A percentile compares a stretch with the other conserved stretches of the same genome.
These are phyloP conservation scores for Dioscorea alata DNA, from an alignment of 106 monocot genomes.

Conservation along the genomic window DNA sequence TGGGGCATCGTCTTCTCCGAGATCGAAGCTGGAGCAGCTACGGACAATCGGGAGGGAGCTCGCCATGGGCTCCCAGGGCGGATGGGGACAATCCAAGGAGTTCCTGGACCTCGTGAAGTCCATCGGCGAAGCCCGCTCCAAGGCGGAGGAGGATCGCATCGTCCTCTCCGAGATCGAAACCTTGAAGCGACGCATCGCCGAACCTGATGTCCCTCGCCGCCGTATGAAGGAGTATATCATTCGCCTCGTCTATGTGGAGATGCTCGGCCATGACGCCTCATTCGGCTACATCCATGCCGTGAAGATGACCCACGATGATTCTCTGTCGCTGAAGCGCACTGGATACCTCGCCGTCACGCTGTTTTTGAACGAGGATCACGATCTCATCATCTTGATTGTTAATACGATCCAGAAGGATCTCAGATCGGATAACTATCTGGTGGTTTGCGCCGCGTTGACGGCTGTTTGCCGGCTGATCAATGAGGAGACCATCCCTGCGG, in stretches of 20 bases:
- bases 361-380: constrained; percentile 88
- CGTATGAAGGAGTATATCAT: constrained; percentile 97
- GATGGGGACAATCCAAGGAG: constrained; percentile 86
- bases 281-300: constrained; percentile 99
- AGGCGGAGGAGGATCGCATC: constrained; percentile 98
- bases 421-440: constrained; percentile 79
- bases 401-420: constrained; percentile 99
- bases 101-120: constrained; percentile 97
- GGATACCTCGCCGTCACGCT: constrained; percentile 95
- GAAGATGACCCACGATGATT: constrained; percentile 96
- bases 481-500: constrained; percentile 96
- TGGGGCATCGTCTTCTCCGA: too few species aligned
- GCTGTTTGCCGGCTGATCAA: constrained; percentile 90
- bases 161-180: constrained; percentile 73
- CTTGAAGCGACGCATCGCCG: constrained; percentile 74
- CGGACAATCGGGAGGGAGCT: constrained; percentile 94
- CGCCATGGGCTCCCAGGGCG: constrained; percentile 95
- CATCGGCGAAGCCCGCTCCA: constrained; percentile 95
- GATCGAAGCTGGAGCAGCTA: constrained; percentile 75
- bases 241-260: constrained; percentile 92
- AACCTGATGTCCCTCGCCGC: constrained; percentile 78
- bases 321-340: constrained; percentile 70
- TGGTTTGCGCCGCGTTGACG: constrained; percentile 74
- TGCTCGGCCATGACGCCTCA: constrained; percentile 98
- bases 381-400: constrained; percentile 91